Evolutionary conservation across 2,329 filamentous ascomycete genomes (phyloP), one percentile per base, ranked within the genome.

Genomic region (Xylariaceae sp.): DNA sequence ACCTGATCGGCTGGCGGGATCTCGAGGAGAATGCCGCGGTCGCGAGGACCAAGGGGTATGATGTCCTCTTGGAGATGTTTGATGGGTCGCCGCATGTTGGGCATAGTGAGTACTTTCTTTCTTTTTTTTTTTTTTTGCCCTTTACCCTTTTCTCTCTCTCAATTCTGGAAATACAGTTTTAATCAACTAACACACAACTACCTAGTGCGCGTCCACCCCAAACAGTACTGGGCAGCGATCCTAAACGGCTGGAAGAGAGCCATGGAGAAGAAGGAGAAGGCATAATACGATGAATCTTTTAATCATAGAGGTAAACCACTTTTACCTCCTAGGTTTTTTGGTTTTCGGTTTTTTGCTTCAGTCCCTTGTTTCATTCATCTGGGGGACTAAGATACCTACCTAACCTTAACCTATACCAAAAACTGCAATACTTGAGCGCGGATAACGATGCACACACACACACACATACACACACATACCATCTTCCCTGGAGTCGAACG

Each of bases 51-150:
- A 62, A 63, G 37, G 78, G 78, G 0, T 80, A 72, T 47, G 52
- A 55, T 15, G 68, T 72, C 2, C 61, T 66, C 1, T 60, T 65
- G 14, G 71, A 75, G 41, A 51, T 70, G 19, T 83, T 83, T 45
- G 67, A 76, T 34, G 72, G 69, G 3, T 78, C 72, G 34, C 61
- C 68, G 1, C 79, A 84, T 56, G 78, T 80, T 13, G 76, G 74
- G 1, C 77, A 83, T 52, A 72, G 21, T 24, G 11, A 7, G 21
- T 24, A 24, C 21, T 11, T 24, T 24, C 21, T 24, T 24, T 24
- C 11, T 24, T 24, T 24, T 24, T 24, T 24, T 24, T 24, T 24
- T 24, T 24, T 24, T 24, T 24, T 24, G 6, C 11, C 11, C 11
- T 24, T 24, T 24, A 7, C 11, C 11, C 21, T 24, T 24, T 24